Percentiles rank a stretch among this genome's conserved stretches.
Conservation (phyloP, 2,329 filamentous ascomycete species). For the Alternaria conjuncta region DNA sequence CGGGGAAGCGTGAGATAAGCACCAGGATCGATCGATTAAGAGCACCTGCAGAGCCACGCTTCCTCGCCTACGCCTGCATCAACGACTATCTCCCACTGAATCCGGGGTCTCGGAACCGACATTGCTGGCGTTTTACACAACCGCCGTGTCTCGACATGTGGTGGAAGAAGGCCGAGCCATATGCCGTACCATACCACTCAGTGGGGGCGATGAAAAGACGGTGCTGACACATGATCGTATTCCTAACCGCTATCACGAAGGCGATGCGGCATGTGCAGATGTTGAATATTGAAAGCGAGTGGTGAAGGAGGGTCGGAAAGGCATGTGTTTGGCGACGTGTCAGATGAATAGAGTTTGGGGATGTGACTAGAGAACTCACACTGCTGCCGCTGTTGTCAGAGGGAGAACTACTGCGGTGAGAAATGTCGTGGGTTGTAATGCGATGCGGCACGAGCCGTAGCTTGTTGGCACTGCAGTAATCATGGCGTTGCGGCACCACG, state of each 20-base stretch:
- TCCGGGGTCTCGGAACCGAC: not conserved
- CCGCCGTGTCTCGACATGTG: not conserved
- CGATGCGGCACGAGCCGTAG: conserved; percentile 16
- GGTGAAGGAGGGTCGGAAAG: conserved; percentile 8
- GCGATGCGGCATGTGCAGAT: not conserved
- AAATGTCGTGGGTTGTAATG: conserved; percentile 3
- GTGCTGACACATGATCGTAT: not conserved
- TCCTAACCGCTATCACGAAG: not conserved
- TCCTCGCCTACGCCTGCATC: not conserved
- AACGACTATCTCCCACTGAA: not conserved
- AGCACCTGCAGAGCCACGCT: not conserved
- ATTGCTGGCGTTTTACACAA: not conserved
- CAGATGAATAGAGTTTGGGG: conserved; percentile 4
- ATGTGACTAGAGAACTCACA: conserved; percentile 13
- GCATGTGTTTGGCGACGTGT: conserved; percentile 14
- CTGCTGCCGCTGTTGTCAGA: not conserved
- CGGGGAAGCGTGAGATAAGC: not conserved
- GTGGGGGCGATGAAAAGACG: not conserved
- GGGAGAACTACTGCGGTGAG: conserved; percentile 2
- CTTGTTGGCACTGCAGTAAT: conserved; percentile 1
- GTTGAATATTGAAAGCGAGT: conserved; percentile 4
- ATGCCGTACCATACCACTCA: not conserved
- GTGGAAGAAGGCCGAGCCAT: not conserved
- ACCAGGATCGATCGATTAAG: not conserved
- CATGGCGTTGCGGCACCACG: not conserved